Evolutionary conservation across 2,329 filamentous ascomycete species (phyloP).

Genomic region (Cladosporium austrohemisphaericum): DNA sequence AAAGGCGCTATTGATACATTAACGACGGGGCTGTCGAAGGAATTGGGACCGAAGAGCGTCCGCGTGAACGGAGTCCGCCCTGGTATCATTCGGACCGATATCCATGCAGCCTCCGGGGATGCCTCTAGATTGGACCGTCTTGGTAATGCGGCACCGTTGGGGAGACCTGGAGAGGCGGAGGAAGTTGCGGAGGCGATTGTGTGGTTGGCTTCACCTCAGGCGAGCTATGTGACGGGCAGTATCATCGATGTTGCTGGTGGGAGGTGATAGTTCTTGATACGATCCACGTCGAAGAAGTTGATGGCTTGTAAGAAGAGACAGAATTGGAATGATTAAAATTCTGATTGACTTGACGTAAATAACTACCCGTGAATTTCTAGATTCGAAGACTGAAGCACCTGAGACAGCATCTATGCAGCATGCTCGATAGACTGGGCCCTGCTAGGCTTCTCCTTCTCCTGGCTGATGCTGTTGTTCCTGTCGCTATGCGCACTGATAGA

Average conservation of each 20-base stretch:
- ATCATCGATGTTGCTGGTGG: conserved; percentile 21
- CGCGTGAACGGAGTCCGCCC: conserved; percentile 28
- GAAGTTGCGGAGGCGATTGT: conserved; percentile 29
- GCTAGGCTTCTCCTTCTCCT: conserved; percentile 7
- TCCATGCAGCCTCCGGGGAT: conserved; percentile 26
- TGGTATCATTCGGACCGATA: conserved; percentile 28
- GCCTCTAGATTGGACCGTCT: conserved; percentile 22
- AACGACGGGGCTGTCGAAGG: conserved; percentile 26
- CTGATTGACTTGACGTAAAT: too few species aligned
- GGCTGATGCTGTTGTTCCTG: neutral
- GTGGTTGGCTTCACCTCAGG: conserved; percentile 23
- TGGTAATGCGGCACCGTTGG: conserved; percentile 24
- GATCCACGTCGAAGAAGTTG: too few species aligned
- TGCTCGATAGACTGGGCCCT: conserved; percentile 13
- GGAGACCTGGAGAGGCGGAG: conserved; percentile 25
- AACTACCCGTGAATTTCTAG: too few species aligned
- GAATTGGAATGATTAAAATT: too few species aligned
- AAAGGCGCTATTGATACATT: conserved; percentile 29
- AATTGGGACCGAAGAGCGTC: conserved; percentile 24
- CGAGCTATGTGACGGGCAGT: conserved; percentile 20
- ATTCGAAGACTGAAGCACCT: too few species aligned
- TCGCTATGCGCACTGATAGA: conserved; percentile 6
- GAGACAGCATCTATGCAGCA: neutral
- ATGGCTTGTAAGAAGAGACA: too few species aligned
- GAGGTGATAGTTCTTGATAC: conserved; percentile 11